Evolutionary conservation across 768 basidiomycete genomes (phyloP).

Genomic region (Hypsizygus marmoreus): DNA sequence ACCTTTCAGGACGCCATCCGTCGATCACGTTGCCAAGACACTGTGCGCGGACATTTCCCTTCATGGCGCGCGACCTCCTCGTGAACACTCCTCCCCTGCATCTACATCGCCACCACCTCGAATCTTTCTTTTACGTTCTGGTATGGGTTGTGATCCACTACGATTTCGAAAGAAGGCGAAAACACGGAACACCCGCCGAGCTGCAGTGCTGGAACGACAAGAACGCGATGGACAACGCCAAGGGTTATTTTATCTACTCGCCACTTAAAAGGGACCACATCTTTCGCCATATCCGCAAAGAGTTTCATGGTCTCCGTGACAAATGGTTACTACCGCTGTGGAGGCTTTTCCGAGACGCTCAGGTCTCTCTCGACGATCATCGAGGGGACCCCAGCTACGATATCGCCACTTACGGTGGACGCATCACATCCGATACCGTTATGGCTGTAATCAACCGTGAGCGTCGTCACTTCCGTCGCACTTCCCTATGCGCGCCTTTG

Average conservation of each 20-base stretch:
- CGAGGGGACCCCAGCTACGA: neutral
- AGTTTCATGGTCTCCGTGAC: conserved; percentile 5
- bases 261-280: neutral
- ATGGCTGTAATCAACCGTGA: too few species aligned
- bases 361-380: neutral
- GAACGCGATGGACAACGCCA: neutral
- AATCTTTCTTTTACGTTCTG: conserved; percentile 30
- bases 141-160: conserved; percentile 24
- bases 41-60: too few species aligned
- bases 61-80: conserved; percentile 32
- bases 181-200: neutral
- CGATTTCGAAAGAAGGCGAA: conserved; percentile 12
- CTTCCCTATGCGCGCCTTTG: too few species aligned
- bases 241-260: neutral
- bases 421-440: conserved; percentile 2
- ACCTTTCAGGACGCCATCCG: too few species aligned
- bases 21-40: too few species aligned
- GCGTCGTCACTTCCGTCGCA: too few species aligned
- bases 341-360: conserved; percentile 5
- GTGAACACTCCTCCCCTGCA: conserved; percentile 7
- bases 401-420: neutral
- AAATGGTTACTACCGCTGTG: conserved; percentile 16
- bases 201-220: conserved; percentile 2
- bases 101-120: conserved; percentile 21
- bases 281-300: conserved; percentile 1